These are phyloP conservation scores for Euphorbia celastroides DNA, from an alignment of 441 rosid species.

Conservation along the genomic window DNA sequence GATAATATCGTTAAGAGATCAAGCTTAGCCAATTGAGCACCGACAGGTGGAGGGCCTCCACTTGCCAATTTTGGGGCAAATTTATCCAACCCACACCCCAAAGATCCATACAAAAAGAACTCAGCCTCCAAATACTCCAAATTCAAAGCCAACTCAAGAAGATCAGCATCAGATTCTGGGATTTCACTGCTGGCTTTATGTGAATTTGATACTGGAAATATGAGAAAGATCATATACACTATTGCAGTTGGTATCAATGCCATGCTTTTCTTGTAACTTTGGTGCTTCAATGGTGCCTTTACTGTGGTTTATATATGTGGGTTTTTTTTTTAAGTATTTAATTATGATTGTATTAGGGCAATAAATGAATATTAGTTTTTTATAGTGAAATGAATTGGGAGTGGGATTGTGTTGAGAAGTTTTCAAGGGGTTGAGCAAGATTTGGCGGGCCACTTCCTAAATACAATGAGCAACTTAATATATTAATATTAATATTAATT, in stretches of 20 bases:
- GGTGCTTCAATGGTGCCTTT: not conserved
- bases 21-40: slow-evolving; percentile 56
- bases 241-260: not conserved
- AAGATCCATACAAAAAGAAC: slow-evolving; percentile 65
- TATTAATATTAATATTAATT: no score
- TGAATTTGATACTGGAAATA: slow-evolving; percentile 15
- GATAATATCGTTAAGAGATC: slow-evolving; percentile 61
- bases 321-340: no score
- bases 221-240: slow-evolving; percentile 15
- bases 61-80: slow-evolving; percentile 56
- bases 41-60: slow-evolving; percentile 72
- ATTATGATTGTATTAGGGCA: not conserved
- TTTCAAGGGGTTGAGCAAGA: no score
- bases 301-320: not conserved
- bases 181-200: slow-evolving; percentile 1
- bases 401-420: no score
- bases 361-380: no score
- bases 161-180: slow-evolving; percentile 44
- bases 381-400: no score
- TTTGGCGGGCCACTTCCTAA: no score
- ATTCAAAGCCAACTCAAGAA: slow-evolving; percentile 75
- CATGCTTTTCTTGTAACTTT: not conserved
- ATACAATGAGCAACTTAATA: no score
- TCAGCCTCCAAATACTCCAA: slow-evolving; percentile 86
- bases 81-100: slow-evolving; percentile 69